A percentile compares a stretch with the other conserved stretches of the same genome.
phyloP scores from a whole-genome alignment of 1,284 basidiomycete species.

The Microbotryum lychnidis-dioicae region DNA sequence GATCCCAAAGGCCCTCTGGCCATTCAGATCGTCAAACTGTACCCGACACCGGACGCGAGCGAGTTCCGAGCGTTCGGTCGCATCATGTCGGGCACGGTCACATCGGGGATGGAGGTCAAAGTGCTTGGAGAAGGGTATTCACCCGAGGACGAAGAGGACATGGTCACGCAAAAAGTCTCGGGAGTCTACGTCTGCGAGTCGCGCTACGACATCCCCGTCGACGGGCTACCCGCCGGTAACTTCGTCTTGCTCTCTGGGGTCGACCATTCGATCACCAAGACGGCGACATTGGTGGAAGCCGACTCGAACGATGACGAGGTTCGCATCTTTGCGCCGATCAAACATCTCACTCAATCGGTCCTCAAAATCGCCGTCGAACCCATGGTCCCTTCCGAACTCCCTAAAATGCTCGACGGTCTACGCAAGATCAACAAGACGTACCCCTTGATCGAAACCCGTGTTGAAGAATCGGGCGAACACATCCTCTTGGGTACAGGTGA shows the following conservation, averaged over 20 bases:
- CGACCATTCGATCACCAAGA: constrained; percentile 89
- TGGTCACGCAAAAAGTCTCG: constrained; percentile 78
- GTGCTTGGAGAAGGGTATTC: constrained; percentile 97
- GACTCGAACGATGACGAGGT: constrained; percentile 60
- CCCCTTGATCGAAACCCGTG: constrained; percentile 86
- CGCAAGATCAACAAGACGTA: constrained; percentile 97
- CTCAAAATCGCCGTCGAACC: constrained; percentile 98
- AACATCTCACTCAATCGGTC: constrained; percentile 94
- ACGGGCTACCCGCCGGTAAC: constrained; percentile 84
- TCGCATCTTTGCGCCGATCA: constrained; percentile 88
- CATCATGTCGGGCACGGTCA: constrained; percentile 82
- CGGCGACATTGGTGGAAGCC: constrained; percentile 66
- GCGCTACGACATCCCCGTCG: constrained; percentile 82
- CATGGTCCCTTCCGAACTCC: constrained; percentile 91
- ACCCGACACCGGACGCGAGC: constrained; percentile 89
- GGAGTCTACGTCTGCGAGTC: constrained; percentile 84
- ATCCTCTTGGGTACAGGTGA: constrained; percentile 95
- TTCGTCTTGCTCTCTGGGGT: constrained; percentile 86
- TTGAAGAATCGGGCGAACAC: constrained; percentile 97
- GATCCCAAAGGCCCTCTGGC: constrained; percentile 80
- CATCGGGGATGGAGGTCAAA: constrained; percentile 75
- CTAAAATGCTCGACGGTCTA: constrained; percentile 95
- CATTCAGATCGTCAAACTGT: constrained; percentile 87
- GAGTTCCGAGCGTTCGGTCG: constrained; percentile 94
- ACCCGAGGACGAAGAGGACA: constrained; percentile 96